A percentile compares a stretch with the other conserved stretches of the same genome.
Evolutionary conservation across 1,139 yeast genomes (phyloP).

Genomic region (Candida albicans): DNA sequence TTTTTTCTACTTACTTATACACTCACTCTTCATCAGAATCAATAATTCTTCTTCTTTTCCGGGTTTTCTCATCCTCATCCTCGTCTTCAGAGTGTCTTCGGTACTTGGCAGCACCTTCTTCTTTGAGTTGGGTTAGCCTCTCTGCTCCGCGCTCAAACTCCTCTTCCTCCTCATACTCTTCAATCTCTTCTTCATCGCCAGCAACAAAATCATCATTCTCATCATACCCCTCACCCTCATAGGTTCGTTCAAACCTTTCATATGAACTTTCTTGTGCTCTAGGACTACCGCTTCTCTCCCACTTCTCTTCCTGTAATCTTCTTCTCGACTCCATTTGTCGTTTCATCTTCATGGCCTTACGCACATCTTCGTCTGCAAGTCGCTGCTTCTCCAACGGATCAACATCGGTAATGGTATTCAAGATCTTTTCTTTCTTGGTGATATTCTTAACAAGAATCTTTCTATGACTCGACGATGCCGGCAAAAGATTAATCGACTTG

Average conservation of each 20-base stretch:
- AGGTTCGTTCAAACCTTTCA: conserved; percentile 31
- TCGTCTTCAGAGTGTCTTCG: conserved; percentile 44
- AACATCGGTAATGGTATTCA: conserved; percentile 67
- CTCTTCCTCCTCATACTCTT: conserved; percentile 49
- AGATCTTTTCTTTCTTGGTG: conserved; percentile 59
- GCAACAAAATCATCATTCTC: conserved; percentile 48
- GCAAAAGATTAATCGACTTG: conserved; percentile 72
- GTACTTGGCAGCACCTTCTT: conserved; percentile 54
- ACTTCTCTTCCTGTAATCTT: conserved; percentile 45
- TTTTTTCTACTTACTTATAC: conserved; percentile 5
- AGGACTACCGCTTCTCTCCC: conserved; percentile 32
- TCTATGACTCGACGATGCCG: conserved; percentile 83
- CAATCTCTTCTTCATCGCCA: conserved; percentile 50
- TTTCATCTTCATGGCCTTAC: conserved; percentile 66
- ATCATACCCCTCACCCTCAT: conserved; percentile 45
- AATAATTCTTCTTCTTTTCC: conserved; percentile 45
- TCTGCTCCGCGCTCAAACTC: conserved; percentile 62
- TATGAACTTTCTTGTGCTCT: conserved; percentile 34
- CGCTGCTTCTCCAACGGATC: conserved; percentile 89
- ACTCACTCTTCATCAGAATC: conserved; percentile 40
- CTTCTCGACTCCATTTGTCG: conserved; percentile 62
- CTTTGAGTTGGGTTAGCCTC: conserved; percentile 60
- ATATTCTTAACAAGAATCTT: conserved; percentile 73
- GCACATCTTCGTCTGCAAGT: conserved; percentile 77
- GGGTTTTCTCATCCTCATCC: conserved; percentile 54